These are phyloP conservation scores for Tephrocybe rancida DNA, from an alignment of 768 basidiomycete species.

Conservation along the genomic window DNA sequence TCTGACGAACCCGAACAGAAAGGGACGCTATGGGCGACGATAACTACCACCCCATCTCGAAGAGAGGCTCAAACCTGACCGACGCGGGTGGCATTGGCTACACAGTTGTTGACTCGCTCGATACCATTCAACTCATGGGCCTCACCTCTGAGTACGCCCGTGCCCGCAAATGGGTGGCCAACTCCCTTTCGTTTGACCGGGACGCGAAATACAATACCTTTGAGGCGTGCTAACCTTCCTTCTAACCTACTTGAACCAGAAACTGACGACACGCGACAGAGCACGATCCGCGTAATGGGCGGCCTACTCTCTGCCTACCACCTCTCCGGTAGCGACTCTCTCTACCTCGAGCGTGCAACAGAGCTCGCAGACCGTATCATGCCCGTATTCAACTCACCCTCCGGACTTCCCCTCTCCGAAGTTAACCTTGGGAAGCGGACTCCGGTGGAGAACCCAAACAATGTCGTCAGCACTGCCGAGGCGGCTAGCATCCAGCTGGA, in stretches of 20 bases:
- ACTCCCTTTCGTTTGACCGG: slow-evolving; percentile 73
- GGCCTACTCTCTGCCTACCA: slow-evolving; percentile 88
- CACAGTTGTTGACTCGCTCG: slow-evolving; percentile 87
- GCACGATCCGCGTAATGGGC: slow-evolving; percentile 90
- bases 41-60: slow-evolving; percentile 87
- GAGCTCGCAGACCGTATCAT: slow-evolving; percentile 87
- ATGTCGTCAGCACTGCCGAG: slow-evolving; percentile 82
- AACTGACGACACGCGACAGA: slow-evolving; percentile 46
- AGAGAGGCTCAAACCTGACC: slow-evolving; percentile 77
- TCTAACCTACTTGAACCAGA: background rate
- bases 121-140: slow-evolving; percentile 89
- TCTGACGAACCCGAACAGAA: slow-evolving; percentile 46
- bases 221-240: slow-evolving; percentile 56
- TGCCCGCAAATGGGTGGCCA: slow-evolving; percentile 78
- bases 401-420: slow-evolving; percentile 77
- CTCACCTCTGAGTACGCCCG: slow-evolving; percentile 78
- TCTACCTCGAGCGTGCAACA: slow-evolving; percentile 77
- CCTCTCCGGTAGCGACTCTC: slow-evolving; percentile 67
- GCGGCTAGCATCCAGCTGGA: slow-evolving; percentile 89
- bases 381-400: slow-evolving; percentile 79
- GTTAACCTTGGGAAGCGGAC: slow-evolving; percentile 68
- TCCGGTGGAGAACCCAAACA: slow-evolving; percentile 64
- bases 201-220: slow-evolving; percentile 86
- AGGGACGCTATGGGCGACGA: slow-evolving; percentile 91
- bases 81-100: slow-evolving; percentile 83